Base-by-base conservation (phyloP, 176 grass and related monocot species). In the Phyllostachys edulis region DNA sequence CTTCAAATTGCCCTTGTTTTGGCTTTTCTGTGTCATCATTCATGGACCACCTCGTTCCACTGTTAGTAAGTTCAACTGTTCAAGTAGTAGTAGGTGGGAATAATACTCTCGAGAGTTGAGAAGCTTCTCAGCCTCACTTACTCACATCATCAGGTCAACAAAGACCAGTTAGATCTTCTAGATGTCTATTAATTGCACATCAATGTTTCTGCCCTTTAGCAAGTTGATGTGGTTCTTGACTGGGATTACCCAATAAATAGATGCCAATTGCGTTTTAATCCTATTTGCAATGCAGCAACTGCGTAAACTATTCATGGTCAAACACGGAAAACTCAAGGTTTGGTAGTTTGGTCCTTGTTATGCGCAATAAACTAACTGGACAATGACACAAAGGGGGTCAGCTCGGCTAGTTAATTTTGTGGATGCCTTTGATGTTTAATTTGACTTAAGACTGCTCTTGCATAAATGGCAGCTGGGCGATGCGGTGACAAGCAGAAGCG, bases 381-480 rank as follows among this genome's bases (percentile, higher is more conserved):
- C 6, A 73, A 38, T 17, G 59, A 39, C 27, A 67, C 50, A 57
- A 7, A 17, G n/a, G 24, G 16, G 51, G 52, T 62, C 79, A 63
- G 34, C 16, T 63, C 20, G 78, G 42, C 46, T 34, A 32, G 15
- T 17, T 69, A 21, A 27, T 14, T 67, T 70, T 61, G 9, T 72
- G 64, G 24, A n/a, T 37, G 38, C 7, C 9, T 85, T 85, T 59
- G 44, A 76, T 85, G 66, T 69, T 78, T 79, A 38, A 42, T 52
- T 76, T 67, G 64, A 76, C 29, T 69, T 86, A 34, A 87, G 80
- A 83, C 42, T 82, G 47, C 9, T 74, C 16, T 67, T 69, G 72
- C 55, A 61, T 27, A 69, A 82, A 87, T 68, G 45, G 55, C 91
- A 97, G 94, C 77, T 97, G 60, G 85, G 80, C 38, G 60, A 91